Evolutionary conservation across 2,329 filamentous ascomycete genomes (phyloP).

Genomic region (Coniosporium tulheliwenetii): DNA sequence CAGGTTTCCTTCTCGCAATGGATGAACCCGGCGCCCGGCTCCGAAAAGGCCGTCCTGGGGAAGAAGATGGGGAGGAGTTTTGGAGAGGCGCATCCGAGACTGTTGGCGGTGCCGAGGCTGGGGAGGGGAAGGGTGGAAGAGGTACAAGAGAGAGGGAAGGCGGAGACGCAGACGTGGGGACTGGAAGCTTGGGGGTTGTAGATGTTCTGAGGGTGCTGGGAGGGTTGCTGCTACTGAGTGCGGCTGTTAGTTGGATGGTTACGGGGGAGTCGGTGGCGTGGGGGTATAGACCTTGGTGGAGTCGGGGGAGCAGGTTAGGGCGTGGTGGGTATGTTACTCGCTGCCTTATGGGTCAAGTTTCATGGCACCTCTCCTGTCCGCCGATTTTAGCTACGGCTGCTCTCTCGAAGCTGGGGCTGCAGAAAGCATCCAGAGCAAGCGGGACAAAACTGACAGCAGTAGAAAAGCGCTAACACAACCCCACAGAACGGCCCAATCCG

Average conservation of each 20-base stretch:
- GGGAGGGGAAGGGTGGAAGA: background rate
- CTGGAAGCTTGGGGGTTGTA: slow-evolving; percentile 2
- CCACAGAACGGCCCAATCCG: slow-evolving; percentile 39
- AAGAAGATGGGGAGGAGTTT: background rate
- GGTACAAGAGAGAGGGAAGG: background rate
- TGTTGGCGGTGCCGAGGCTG: background rate
- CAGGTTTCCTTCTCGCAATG: too few relatives aligned
- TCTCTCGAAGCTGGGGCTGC: background rate
- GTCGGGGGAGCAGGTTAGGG: slow-evolving; percentile 41
- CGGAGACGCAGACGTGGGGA: background rate
- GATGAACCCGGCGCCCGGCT: too few relatives aligned
- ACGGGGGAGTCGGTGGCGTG: slow-evolving; percentile 43
- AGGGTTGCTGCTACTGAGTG: slow-evolving; percentile 18
- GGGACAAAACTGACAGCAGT: background rate
- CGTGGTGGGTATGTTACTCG: slow-evolving; percentile 38
- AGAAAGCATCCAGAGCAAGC: background rate
- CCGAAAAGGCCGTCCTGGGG: too few relatives aligned
- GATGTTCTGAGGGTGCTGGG: slow-evolving; percentile 18
- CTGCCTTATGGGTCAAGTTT: too few relatives aligned
- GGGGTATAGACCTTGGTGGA: slow-evolving; percentile 51
- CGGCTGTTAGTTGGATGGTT: slow-evolving; percentile 21
- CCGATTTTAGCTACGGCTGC: background rate
- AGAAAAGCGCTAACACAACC: background rate
- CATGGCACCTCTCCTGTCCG: too few relatives aligned
- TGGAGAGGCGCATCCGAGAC: background rate